A percentile compares a stretch with the other conserved stretches of the same genome.
phyloP scores from a whole-genome alignment of 1,284 basidiomycete genomes.

The Irpex rosettiformis region DNA sequence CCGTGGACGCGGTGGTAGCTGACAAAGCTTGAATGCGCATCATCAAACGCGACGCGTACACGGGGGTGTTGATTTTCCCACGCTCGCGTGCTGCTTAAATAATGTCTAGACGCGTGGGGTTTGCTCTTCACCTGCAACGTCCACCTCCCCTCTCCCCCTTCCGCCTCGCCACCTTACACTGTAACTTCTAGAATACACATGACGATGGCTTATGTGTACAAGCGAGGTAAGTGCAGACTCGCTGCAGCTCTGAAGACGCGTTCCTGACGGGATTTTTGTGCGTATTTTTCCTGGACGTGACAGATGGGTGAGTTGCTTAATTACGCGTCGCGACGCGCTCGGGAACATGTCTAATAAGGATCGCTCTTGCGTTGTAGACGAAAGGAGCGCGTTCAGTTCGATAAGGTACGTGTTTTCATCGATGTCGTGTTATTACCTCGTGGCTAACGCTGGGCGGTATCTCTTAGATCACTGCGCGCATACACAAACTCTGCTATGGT shows the following conservation, averaged over 20 bases:
- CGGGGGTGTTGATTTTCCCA: slow-evolving; percentile 16
- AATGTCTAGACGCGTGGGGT: not conserved
- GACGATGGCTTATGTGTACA: slow-evolving; percentile 68
- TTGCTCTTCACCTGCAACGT: slow-evolving; percentile 28
- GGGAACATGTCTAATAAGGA: slow-evolving; percentile 16
- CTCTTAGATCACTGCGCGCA: slow-evolving; percentile 79
- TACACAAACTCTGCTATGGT: slow-evolving; percentile 96
- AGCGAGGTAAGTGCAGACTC: slow-evolving; percentile 54
- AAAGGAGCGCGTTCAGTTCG: slow-evolving; percentile 85
- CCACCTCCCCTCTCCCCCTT: slow-evolving; percentile 23
- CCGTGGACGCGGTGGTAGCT: slow-evolving; percentile 1
- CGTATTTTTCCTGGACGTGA: slow-evolving; percentile 10
- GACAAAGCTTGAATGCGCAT: slow-evolving; percentile 14
- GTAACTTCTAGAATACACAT: slow-evolving; percentile 7
- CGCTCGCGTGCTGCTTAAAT: slow-evolving; percentile 16
- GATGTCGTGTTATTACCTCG: slow-evolving; percentile 12
- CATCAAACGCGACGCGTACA: slow-evolving; percentile 1
- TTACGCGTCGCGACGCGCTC: slow-evolving; percentile 25
- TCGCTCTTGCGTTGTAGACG: slow-evolving; percentile 43
- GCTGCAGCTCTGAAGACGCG: not conserved
- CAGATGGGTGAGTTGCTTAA: slow-evolving; percentile 60
- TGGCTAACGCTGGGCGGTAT: not conserved
- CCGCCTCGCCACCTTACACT: slow-evolving; percentile 5
- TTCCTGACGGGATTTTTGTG: slow-evolving; percentile 2
- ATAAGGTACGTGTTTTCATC: slow-evolving; percentile 55